Evolutionary conservation across 2,329 filamentous ascomycete genomes (phyloP).

Genomic region (Xylaria polymorpha): DNA sequence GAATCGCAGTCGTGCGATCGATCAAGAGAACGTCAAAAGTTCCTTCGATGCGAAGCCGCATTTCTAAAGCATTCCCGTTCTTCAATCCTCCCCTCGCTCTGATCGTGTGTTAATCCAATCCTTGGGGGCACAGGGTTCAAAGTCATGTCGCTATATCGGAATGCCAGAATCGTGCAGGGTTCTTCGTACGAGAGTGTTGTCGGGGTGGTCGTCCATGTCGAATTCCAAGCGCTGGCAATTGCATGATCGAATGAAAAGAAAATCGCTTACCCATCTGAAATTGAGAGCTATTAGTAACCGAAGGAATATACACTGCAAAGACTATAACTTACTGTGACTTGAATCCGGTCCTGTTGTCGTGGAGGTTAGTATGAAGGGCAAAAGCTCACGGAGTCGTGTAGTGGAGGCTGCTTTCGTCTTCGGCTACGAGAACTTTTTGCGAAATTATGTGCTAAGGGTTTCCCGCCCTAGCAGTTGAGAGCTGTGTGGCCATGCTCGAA

Average conservation of each 20-base stretch:
- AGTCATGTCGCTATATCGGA: background rate
- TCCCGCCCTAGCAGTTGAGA: conserved; percentile 47
- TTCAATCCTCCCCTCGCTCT: background rate
- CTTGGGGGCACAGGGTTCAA: background rate
- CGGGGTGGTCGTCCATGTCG: conserved; percentile 21
- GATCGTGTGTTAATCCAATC: background rate
- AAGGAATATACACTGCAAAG: conserved; percentile 14
- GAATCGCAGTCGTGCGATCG: background rate
- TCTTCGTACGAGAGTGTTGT: conserved; percentile 1
- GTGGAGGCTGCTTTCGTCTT: conserved; percentile 45
- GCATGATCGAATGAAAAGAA: conserved; percentile 41
- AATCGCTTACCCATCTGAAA: conserved; percentile 50
- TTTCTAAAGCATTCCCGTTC: background rate
- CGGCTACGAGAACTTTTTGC: conserved; percentile 47
- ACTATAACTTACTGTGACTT: conserved; percentile 61
- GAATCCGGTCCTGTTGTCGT: conserved; percentile 58
- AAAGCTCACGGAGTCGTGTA: conserved; percentile 41
- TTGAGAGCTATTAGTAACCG: conserved; percentile 41
- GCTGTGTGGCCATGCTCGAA: conserved; percentile 40
- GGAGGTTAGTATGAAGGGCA: conserved; percentile 47
- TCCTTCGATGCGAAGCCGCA: background rate
- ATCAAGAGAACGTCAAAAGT: background rate
- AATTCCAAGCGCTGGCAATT: conserved; percentile 27
- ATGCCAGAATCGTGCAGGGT: background rate
- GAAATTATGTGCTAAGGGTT: conserved; percentile 51